These are phyloP conservation scores for Phoma sp. DNA, from an alignment of 2,329 filamentous ascomycete species.

Conservation along the genomic window DNA sequence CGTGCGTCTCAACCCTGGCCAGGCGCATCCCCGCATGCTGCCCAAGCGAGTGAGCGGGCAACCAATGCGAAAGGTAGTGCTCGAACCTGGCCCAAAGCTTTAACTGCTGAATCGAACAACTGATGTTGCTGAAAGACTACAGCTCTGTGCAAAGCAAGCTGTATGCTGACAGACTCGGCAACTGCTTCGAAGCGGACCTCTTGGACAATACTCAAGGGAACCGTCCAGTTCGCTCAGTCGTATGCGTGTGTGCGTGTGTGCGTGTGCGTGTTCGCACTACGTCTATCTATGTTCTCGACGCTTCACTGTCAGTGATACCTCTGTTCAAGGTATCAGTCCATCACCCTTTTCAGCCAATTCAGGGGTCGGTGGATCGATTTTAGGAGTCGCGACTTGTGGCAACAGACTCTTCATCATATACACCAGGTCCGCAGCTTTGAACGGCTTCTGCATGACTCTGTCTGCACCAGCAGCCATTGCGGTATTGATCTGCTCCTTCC, in stretches of 20 bases:
- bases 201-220: too few species aligned
- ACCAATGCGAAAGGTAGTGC: too few species aligned
- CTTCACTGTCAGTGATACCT: background rate
- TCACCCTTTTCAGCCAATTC: slow-evolving; percentile 14
- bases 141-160: too few species aligned
- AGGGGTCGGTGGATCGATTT: slow-evolving; percentile 27
- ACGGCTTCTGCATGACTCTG: slow-evolving; percentile 47
- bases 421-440: slow-evolving; percentile 44
- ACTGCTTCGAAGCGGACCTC: too few species aligned
- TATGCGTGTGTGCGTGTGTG: background rate
- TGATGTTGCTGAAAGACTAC: too few species aligned
- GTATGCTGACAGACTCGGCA: too few species aligned
- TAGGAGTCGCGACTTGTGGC: slow-evolving; percentile 26
- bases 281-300: too few species aligned
- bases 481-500: slow-evolving; percentile 44
- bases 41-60: too few species aligned
- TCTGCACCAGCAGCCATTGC: slow-evolving; percentile 45
- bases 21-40: too few species aligned
- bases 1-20: too few species aligned
- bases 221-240: background rate
- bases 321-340: slow-evolving; percentile 25
- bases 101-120: too few species aligned
- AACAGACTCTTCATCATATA: slow-evolving; percentile 45
- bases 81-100: too few species aligned
- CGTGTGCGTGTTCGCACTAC: background rate